These are phyloP conservation scores for Fusarium tanahbumbuense DNA, from an alignment of 2,329 filamentous ascomycete genomes.

Conservation along the genomic window DNA sequence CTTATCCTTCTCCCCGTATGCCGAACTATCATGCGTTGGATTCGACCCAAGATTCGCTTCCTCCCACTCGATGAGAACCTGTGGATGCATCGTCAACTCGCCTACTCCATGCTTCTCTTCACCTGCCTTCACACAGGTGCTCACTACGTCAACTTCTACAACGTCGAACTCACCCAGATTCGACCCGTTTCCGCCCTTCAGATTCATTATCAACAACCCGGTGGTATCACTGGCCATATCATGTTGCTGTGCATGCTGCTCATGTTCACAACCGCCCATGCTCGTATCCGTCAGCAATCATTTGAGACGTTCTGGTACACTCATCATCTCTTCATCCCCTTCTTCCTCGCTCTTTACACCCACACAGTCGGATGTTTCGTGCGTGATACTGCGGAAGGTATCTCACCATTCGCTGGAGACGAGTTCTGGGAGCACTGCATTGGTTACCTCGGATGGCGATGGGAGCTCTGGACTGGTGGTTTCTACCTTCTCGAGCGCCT, in stretches of 20 bases:
- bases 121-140: constrained; percentile 78
- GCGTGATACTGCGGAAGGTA: constrained; percentile 76
- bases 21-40: constrained; percentile 83
- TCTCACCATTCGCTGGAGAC: constrained; percentile 86
- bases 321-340: constrained; percentile 97
- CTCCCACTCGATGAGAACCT: constrained; percentile 95
- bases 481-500: constrained; percentile 89
- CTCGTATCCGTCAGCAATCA: constrained; percentile 93
- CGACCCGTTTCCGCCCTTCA: constrained; percentile 83
- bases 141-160: constrained; percentile 99
- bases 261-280: constrained; percentile 96
- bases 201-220: constrained; percentile 90
- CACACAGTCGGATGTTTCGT: constrained; percentile 98
- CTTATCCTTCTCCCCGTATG: constrained; percentile 95
- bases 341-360: constrained; percentile 92
- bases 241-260: constrained; percentile 99
- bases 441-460: constrained; percentile 96
- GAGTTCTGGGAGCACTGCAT: constrained; percentile 93
- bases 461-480: constrained; percentile 88
- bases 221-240: constrained; percentile 93
- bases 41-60: constrained; percentile 88
- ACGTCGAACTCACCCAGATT: constrained; percentile 87
- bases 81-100: constrained; percentile 96
- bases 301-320: constrained; percentile 99
- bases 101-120: constrained; percentile 88